Conservation (phyloP, 305 asterid genomes). For the Fraxinus latifolia region DNA sequence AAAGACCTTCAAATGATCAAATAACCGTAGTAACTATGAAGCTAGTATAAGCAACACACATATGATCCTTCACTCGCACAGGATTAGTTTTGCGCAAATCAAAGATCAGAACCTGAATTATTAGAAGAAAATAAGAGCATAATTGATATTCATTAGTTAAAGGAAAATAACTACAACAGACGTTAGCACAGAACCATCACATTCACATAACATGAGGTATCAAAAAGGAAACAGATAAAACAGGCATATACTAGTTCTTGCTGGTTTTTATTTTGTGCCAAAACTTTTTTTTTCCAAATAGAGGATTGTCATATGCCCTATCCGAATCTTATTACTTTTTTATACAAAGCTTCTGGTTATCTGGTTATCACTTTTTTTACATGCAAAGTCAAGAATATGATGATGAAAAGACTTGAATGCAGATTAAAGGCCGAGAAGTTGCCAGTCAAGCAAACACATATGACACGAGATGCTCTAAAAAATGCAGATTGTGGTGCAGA, state of each 20-base stretch:
- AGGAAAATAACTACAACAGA: background rate
- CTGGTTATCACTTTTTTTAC: background rate
- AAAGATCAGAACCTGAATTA: constrained; percentile 66
- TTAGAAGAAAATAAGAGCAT: constrained; percentile 18
- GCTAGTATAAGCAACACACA: constrained; percentile 50
- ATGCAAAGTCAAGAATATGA: too few species aligned
- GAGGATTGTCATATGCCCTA: background rate
- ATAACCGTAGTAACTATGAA: constrained; percentile 1
- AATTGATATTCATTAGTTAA: background rate
- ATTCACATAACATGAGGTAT: background rate
- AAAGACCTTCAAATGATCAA: background rate
- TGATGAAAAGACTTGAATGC: too few species aligned
- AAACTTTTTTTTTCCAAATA: constrained; percentile 11
- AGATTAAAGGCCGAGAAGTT: background rate
- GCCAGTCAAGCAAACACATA: background rate
- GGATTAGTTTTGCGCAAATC: constrained; percentile 84
- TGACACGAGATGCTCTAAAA: background rate
- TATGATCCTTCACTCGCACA: constrained; percentile 75
- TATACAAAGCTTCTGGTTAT: background rate
- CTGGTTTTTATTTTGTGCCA: background rate
- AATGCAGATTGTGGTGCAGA: background rate
- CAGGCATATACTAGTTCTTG: background rate
- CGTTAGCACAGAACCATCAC: background rate
- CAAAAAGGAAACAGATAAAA: constrained; percentile 2
- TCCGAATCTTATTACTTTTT: background rate